Evolutionary conservation across 2,329 filamentous ascomycete species (phyloP).

Genomic region (Pseudogymnoascus sp.): DNA sequence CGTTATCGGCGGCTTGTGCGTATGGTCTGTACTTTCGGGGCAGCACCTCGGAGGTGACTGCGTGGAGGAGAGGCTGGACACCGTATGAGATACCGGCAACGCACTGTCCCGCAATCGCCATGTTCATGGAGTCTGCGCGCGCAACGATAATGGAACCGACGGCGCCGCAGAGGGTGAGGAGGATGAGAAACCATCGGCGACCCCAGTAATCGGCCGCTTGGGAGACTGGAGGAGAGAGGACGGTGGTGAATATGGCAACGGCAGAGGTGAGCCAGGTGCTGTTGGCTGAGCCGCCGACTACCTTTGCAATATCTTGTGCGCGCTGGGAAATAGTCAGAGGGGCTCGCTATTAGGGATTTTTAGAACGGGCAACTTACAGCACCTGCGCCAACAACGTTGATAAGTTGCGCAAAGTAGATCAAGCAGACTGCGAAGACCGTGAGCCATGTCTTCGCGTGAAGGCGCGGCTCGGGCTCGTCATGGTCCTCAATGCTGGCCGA

Average conservation of each 20-base stretch:
- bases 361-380: neutral
- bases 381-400: constrained; percentile 28
- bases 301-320: constrained; percentile 9
- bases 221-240: constrained; percentile 30
- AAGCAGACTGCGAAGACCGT: constrained; percentile 29
- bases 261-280: constrained; percentile 28
- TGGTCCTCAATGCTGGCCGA: constrained; percentile 11
- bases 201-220: constrained; percentile 37
- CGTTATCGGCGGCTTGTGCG: constrained; percentile 29
- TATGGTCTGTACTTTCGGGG: constrained; percentile 30
- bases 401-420: constrained; percentile 31
- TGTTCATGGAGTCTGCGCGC: constrained; percentile 28
- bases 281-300: constrained; percentile 7
- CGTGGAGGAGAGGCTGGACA: constrained; percentile 32
- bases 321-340: neutral
- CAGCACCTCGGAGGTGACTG: constrained; percentile 33
- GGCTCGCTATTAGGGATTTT: neutral
- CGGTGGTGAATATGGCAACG: constrained; percentile 31
- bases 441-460: constrained; percentile 29
- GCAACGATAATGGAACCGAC: constrained; percentile 31
- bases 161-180: constrained; percentile 27
- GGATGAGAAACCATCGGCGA: constrained; percentile 34
- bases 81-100: constrained; percentile 31
- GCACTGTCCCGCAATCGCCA: constrained; percentile 31
- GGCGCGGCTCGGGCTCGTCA: constrained; percentile 18